phyloP scores from a whole-genome alignment of 1,284 basidiomycete genomes.

The Meripilus lineatus region DNA sequence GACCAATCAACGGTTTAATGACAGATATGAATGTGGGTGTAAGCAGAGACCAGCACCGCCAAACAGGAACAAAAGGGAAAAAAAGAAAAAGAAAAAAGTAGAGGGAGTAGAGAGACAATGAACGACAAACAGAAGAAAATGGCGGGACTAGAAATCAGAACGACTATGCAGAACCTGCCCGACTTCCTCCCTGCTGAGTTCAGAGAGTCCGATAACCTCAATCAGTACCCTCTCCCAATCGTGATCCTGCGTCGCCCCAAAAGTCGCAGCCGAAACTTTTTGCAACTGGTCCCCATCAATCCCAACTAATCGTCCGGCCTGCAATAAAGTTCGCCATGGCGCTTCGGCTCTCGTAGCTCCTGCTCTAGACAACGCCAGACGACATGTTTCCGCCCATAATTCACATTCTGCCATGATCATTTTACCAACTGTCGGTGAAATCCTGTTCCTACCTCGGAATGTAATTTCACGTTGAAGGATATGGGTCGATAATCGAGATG shows the following conservation, averaged over 20 bases:
- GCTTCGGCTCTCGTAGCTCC: constrained; percentile 32
- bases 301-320: constrained; percentile 62
- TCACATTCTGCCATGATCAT: constrained; percentile 63
- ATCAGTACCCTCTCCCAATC: constrained; percentile 36
- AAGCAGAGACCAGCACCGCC: no score
- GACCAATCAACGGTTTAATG: no score
- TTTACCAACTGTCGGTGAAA: constrained; percentile 50
- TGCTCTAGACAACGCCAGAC: constrained; percentile 41
- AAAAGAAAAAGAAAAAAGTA: no score
- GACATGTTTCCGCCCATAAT: constrained; percentile 76
- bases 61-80: no score
- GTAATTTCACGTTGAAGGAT: constrained; percentile 79
- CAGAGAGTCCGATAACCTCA: constrained; percentile 41
- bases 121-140: no score
- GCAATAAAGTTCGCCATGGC: constrained; percentile 69
- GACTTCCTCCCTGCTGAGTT: constrained; percentile 51
- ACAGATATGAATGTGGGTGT: no score
- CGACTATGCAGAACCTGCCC: constrained; percentile 44
- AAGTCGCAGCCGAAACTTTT: constrained; percentile 37
- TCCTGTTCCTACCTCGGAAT: constrained; percentile 62
- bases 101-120: no score
- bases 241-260: constrained; percentile 35
- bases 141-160: no score
- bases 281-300: constrained; percentile 50
- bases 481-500: constrained; percentile 62